Evolutionary conservation across 179 eudicot genomes (phyloP).

Genomic region (Patellifolia procumbens): DNA sequence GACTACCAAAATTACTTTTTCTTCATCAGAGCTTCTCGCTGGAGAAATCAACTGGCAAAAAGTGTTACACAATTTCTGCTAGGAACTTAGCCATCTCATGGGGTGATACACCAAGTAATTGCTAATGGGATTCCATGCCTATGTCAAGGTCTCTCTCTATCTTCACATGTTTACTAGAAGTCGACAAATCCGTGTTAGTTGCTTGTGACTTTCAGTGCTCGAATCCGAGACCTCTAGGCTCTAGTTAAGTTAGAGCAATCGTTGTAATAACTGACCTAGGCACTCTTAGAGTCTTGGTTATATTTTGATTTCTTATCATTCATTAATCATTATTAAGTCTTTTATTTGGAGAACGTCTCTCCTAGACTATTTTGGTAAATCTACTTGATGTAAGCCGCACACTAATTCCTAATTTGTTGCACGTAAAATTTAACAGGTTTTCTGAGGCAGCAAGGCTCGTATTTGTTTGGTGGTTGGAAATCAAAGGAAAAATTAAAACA

Average conservation of each 20-base stretch:
- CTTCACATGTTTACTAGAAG: too few species aligned
- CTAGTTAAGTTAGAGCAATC: too few species aligned
- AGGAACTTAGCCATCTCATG: slow-evolving; percentile 53
- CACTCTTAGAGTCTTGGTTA: too few species aligned
- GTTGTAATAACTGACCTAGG: too few species aligned
- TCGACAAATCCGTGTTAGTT: too few species aligned
- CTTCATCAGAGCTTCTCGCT: slow-evolving; percentile 43
- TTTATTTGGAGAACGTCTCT: too few species aligned
- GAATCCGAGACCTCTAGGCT: too few species aligned
- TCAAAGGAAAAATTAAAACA: slow-evolving; percentile 38
- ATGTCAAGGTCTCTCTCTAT: slow-evolving; percentile 35
- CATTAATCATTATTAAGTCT: too few species aligned
- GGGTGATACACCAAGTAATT: slow-evolving; percentile 58
- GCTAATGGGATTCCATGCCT: slow-evolving; percentile 56
- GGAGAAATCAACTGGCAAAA: slow-evolving; percentile 49
- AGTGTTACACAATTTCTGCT: slow-evolving; percentile 56
- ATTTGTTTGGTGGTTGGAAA: slow-evolving; percentile 46
- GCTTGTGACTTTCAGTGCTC: too few species aligned
- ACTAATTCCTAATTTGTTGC: neutral
- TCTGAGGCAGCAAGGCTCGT: slow-evolving; percentile 45
- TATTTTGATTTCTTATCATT: too few species aligned
- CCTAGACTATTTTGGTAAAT: too few species aligned
- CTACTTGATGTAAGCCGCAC: too few species aligned
- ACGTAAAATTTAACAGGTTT: slow-evolving; percentile 34
- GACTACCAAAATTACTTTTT: neutral